phyloP scores from a whole-genome alignment of 805 yeast species.

The Saccharomyces paradoxus region DNA sequence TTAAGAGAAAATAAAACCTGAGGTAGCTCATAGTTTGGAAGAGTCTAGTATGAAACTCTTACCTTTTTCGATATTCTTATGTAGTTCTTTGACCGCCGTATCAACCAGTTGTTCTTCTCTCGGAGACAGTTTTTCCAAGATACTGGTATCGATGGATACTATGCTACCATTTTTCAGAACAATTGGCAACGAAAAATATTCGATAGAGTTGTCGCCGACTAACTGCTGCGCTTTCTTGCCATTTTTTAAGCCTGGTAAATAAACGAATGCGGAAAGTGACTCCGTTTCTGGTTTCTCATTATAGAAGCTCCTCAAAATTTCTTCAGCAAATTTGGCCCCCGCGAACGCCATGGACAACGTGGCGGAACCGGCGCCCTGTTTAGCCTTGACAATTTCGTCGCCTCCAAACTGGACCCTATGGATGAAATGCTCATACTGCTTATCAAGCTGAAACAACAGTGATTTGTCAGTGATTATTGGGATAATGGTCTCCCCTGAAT shows the following conservation, averaged over 20 bases:
- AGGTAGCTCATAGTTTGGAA: slow-evolving; percentile 12
- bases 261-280: slow-evolving; percentile 44
- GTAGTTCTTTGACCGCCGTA: slow-evolving; percentile 47
- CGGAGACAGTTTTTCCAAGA: slow-evolving; percentile 38
- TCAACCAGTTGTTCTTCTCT: slow-evolving; percentile 46
- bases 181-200: slow-evolving; percentile 58
- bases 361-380: slow-evolving; percentile 78
- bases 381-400: slow-evolving; percentile 82
- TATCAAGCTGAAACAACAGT: slow-evolving; percentile 34
- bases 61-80: slow-evolving; percentile 53
- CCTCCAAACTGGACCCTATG: slow-evolving; percentile 82
- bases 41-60: slow-evolving; percentile 35
- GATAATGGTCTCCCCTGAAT: slow-evolving; percentile 75
- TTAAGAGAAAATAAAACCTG: not conserved
- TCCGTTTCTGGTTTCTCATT: slow-evolving; percentile 18
- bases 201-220: slow-evolving; percentile 27
- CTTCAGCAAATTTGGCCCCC: slow-evolving; percentile 65
- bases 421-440: slow-evolving; percentile 50
- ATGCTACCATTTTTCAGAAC: slow-evolving; percentile 41
- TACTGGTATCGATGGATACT: slow-evolving; percentile 39
- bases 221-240: slow-evolving; percentile 39
- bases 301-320: slow-evolving; percentile 41
- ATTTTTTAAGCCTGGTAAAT: slow-evolving; percentile 45
- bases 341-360: slow-evolving; percentile 84
- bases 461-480: slow-evolving; percentile 43